Evolutionary conservation across 1,284 basidiomycete genomes (phyloP).

Genomic region (Sparassis latifolia): DNA sequence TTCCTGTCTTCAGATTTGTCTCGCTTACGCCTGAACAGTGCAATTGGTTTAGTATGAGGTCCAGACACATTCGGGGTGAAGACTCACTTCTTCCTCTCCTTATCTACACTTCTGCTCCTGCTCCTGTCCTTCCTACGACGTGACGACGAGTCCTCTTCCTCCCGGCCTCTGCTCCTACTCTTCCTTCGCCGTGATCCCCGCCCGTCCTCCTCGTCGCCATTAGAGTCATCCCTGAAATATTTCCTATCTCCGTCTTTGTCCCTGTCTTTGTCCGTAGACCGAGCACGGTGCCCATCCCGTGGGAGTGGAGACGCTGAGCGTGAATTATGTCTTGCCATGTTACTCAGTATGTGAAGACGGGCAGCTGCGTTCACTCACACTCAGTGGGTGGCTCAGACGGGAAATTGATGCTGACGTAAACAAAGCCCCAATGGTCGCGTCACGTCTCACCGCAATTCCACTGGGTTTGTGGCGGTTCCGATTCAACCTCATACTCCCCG

Average conservation of each 20-base stretch:
- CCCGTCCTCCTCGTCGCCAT: slow-evolving; percentile 25
- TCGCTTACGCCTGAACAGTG: slow-evolving; percentile 56
- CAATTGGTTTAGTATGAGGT: neutral
- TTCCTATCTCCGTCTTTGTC: slow-evolving; percentile 20
- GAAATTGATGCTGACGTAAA: no score
- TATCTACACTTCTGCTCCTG: slow-evolving; percentile 27
- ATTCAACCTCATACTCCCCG: no score
- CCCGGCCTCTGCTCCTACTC: slow-evolving; percentile 35
- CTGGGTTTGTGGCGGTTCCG: no score
- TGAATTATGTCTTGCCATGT: slow-evolving; percentile 31
- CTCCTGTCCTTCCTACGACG: slow-evolving; percentile 37
- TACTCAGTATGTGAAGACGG: slow-evolving; percentile 5
- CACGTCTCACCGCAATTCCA: no score
- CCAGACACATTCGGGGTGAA: neutral
- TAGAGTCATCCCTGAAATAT: slow-evolving; percentile 19
- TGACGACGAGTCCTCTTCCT: slow-evolving; percentile 28
- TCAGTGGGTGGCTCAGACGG: neutral
- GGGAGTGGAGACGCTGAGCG: slow-evolving; percentile 44
- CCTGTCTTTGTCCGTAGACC: slow-evolving; percentile 17
- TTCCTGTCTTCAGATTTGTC: slow-evolving; percentile 74
- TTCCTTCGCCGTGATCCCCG: slow-evolving; percentile 29
- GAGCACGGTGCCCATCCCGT: slow-evolving; percentile 26
- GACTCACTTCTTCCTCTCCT: slow-evolving; percentile 53
- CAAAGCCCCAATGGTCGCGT: no score
- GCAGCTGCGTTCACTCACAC: slow-evolving; percentile 12